A percentile compares a stretch with the other conserved stretches of the same genome.
These are phyloP conservation scores for Dictyostelium brefeldianum DNA, from an alignment of 78 protist species.

Conservation along the genomic window DNA sequence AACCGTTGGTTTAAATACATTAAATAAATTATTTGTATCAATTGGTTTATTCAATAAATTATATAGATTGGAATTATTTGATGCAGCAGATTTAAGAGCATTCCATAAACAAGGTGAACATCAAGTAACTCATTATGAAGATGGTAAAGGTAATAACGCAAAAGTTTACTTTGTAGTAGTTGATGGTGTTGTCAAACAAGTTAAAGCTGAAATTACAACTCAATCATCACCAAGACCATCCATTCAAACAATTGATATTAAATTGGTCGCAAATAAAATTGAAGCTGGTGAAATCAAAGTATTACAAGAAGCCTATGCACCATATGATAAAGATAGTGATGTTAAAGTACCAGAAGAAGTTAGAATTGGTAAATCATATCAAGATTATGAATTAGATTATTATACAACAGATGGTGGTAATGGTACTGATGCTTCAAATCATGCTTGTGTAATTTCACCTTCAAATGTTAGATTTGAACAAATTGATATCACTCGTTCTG, in stretches of 20 bases:
- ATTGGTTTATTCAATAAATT: conserved; percentile 8
- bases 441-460: conserved; percentile 23
- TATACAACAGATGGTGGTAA: conserved; percentile 52
- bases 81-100: conserved; percentile 27
- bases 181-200: neutral
- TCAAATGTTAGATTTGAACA: conserved; percentile 49
- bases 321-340: neutral
- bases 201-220: conserved; percentile 13
- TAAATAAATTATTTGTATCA: conserved; percentile 43
- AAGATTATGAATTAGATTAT: conserved; percentile 26
- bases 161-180: conserved; percentile 33
- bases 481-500: conserved; percentile 35
- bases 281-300: neutral
- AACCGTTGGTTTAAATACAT: conserved; percentile 42
- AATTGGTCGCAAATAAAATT: neutral
- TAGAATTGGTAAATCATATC: conserved; percentile 35
- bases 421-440: conserved; percentile 25
- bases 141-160: neutral
- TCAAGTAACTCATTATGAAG: conserved; percentile 39
- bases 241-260: conserved; percentile 5
- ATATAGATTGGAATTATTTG: conserved; percentile 60
- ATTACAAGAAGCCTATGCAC: conserved; percentile 28
- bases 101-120: conserved; percentile 63
- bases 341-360: conserved; percentile 16
- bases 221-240: conserved; percentile 14